Base-by-base conservation (phyloP, 805 yeast species). In the Metschnikowia proteae region DNA sequence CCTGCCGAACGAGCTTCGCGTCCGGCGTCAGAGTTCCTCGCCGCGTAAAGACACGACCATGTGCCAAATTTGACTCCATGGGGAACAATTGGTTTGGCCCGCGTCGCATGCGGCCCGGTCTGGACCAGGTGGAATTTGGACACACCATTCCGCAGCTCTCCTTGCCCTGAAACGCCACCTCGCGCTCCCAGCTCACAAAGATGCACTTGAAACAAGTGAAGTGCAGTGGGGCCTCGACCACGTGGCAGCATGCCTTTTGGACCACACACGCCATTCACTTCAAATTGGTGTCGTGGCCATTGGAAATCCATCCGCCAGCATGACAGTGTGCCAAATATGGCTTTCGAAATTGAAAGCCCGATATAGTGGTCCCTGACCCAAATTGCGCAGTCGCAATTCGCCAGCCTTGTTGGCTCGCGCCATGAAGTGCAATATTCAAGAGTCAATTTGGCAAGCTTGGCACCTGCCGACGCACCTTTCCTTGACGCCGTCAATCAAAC, bases 1-100 rank as follows among this genome's bases (percentile, higher is more conserved):
- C 41, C 42, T 38, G 13, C 13, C 26, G 8, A 10, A 27, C 43
- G 43, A 23, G 45, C 3, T n/a, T 42, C 45, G 45, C 45, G 45
- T 32, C 32, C 43, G 7, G 29, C 22, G n/a, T 25, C 38, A 41
- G 45, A 38, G 38, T 41, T 41, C 45, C 7, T 17, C 45, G 33
- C 45, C 37, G 6, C 17, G 1, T 23, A 17, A 17, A 40, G 32
- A 25, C 27, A 38, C 41, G 41, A 11, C 13, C 42, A 36, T 36
- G 38, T 36, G 28, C 38, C 10, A 27, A 10, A 36, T 30, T 40
- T 39, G 11, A 23, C 43, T 25, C 43, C 17, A 40, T 22, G 11
- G 17, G 43, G 35, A 5, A 29, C 28, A 38, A 38, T 27, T 38
- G 32, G 30, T 10, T 22, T n/a, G 6, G 27, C 22, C 33, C 42